Conservation (phyloP, 163 green algal species). For the Chlamydomonas reinhardtii region DNA sequence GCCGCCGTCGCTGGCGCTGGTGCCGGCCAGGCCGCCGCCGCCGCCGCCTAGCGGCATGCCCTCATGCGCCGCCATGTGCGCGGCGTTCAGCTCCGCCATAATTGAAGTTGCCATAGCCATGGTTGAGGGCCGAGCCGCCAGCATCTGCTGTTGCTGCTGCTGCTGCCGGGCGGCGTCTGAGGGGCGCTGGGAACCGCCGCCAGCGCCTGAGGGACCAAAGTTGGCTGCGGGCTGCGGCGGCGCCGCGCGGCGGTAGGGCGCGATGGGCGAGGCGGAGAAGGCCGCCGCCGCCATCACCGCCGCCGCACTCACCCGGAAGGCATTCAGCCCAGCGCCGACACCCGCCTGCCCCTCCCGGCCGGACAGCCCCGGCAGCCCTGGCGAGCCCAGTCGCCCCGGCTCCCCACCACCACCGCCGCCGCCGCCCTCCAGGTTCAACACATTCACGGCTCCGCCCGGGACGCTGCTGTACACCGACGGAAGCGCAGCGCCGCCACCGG, state of each 20-base stretch:
- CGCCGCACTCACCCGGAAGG: not conserved
- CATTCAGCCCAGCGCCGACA: not conserved
- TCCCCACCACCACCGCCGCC: too few species aligned
- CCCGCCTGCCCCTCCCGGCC: too few species aligned
- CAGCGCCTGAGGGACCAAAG: not conserved
- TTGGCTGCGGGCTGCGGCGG: slow-evolving; percentile 37
- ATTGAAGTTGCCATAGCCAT: not conserved
- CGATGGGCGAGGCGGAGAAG: slow-evolving; percentile 5
- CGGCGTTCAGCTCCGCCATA: slow-evolving; percentile 28
- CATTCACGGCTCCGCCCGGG: too few species aligned
- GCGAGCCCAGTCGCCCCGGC: too few species aligned
- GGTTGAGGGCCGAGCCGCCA: not conserved
- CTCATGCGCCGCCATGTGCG: not conserved
- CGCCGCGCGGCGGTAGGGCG: slow-evolving; percentile 14
- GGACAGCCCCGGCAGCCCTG: too few species aligned
- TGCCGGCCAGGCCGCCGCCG: too few species aligned
- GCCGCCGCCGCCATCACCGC: not conserved
- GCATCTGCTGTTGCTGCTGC: too few species aligned
- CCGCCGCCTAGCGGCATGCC: not conserved
- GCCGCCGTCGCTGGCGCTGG: not conserved
- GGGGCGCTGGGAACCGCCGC: not conserved
- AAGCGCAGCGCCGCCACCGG: not conserved
- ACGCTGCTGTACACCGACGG: not conserved
- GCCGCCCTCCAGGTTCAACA: too few species aligned
- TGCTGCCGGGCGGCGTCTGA: too few species aligned